Evolutionary conservation across 140 eudicot genomes (phyloP).

Genomic region (Oenanthe javanica): DNA sequence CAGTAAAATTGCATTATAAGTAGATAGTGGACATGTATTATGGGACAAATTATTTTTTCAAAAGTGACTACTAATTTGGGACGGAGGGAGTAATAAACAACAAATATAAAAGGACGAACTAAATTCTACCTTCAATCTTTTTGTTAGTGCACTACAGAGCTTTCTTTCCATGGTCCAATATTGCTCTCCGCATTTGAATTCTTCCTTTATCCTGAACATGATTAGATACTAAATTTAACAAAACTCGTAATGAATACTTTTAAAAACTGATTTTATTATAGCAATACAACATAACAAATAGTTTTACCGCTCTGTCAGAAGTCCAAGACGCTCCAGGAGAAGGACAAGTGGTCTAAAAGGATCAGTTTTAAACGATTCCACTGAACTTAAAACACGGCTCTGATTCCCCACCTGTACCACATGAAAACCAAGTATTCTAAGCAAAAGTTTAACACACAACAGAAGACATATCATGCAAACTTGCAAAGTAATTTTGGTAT

Average conservation of each 20-base stretch:
- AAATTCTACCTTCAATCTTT: slow-evolving; percentile 47
- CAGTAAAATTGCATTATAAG: no score
- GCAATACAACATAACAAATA: slow-evolving; percentile 13
- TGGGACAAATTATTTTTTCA: no score
- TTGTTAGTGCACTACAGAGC: slow-evolving; percentile 54
- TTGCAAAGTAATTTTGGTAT: background rate
- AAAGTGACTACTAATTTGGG: no score
- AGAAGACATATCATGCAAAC: background rate
- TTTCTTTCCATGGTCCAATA: slow-evolving; percentile 92
- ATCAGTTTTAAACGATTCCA: slow-evolving; percentile 24
- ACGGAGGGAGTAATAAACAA: no score
- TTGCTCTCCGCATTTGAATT: slow-evolving; percentile 64
- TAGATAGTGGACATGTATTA: no score
- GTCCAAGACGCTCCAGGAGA: slow-evolving; percentile 53
- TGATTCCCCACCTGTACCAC: slow-evolving; percentile 26
- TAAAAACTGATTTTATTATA: background rate
- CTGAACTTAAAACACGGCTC: slow-evolving; percentile 14
- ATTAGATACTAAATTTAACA: slow-evolving; percentile 14
- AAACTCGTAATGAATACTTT: slow-evolving; percentile 3
- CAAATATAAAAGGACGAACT: no score
- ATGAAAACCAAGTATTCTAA: slow-evolving; percentile 4
- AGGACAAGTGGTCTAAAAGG: slow-evolving; percentile 61
- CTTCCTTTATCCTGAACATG: slow-evolving; percentile 64
- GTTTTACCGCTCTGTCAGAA: slow-evolving; percentile 58
- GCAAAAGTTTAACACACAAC: background rate